These are phyloP conservation scores for Epichloe glyceriae DNA, from an alignment of 2,329 filamentous ascomycete genomes.

Conservation along the genomic window DNA sequence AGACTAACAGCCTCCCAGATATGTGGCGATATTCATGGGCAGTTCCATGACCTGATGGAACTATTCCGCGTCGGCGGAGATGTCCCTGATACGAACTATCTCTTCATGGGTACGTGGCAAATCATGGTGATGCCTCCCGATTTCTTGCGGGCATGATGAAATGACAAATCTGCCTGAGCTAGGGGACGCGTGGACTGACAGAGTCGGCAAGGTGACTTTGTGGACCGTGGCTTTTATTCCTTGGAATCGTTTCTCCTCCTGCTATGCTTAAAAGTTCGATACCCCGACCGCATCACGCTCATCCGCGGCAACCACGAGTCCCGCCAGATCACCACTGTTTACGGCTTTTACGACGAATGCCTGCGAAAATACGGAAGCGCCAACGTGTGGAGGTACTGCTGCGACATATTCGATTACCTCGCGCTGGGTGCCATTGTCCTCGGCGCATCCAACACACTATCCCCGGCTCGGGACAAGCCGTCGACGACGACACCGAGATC, in stretches of 20 bases:
- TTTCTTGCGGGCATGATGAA: neutral
- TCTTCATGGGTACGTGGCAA: conserved; percentile 68
- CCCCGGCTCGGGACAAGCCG: conserved; percentile 31
- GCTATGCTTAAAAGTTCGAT: conserved; percentile 90
- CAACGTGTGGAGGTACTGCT: conserved; percentile 95
- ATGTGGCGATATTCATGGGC: conserved; percentile 93
- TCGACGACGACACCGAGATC: conserved; percentile 69
- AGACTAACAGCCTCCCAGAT: conserved; percentile 40
- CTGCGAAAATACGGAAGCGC: conserved; percentile 90
- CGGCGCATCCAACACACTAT: conserved; percentile 61
- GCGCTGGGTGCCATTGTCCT: conserved; percentile 80
- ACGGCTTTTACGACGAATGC: conserved; percentile 97
- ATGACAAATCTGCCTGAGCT: neutral
- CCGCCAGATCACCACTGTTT: conserved; percentile 91
- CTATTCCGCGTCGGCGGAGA: conserved; percentile 88
- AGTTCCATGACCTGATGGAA: conserved; percentile 96
- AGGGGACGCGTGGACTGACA: neutral
- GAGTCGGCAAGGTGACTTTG: conserved; percentile 64
- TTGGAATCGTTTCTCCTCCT: conserved; percentile 94
- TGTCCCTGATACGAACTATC: conserved; percentile 88
- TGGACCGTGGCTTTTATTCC: conserved; percentile 95
- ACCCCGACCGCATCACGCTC: conserved; percentile 91
- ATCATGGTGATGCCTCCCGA: too few species aligned
- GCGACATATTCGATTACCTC: conserved; percentile 95
- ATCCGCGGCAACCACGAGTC: conserved; percentile 95